Evolutionary conservation across 768 basidiomycete genomes (phyloP).

Genomic region (Pleurotus giganteus): DNA sequence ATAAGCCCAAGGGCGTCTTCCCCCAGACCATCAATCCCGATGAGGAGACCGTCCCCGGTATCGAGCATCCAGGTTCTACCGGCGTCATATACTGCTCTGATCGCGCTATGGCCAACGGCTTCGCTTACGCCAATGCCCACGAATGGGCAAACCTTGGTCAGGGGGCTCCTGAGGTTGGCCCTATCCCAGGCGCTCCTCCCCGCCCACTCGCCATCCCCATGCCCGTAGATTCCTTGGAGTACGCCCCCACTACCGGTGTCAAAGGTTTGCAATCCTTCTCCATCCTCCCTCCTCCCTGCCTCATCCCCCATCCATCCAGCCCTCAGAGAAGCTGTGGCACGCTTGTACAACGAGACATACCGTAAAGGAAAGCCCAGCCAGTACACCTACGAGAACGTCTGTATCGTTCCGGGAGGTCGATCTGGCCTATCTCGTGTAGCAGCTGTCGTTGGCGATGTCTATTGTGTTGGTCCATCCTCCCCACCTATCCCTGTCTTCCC

Average conservation of each 20-base stretch:
- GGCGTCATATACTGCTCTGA: slow-evolving; percentile 85
- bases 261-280: slow-evolving; percentile 52
- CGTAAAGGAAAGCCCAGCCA: slow-evolving; percentile 77
- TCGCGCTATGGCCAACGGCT: slow-evolving; percentile 94
- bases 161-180: slow-evolving; percentile 87
- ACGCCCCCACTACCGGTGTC: slow-evolving; percentile 91
- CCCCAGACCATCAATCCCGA: slow-evolving; percentile 77
- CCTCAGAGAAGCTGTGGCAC: slow-evolving; percentile 86
- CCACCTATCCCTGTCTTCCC: neutral
- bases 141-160: slow-evolving; percentile 92
- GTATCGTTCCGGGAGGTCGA: slow-evolving; percentile 93
- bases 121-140: slow-evolving; percentile 72
- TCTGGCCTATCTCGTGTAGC: slow-evolving; percentile 88
- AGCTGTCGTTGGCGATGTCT: slow-evolving; percentile 89
- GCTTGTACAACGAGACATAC: slow-evolving; percentile 87
- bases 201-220: slow-evolving; percentile 66
- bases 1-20: slow-evolving; percentile 59
- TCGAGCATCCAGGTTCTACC: slow-evolving; percentile 70
- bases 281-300: neutral
- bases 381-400: slow-evolving; percentile 91
- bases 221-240: slow-evolving; percentile 75
- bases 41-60: slow-evolving; percentile 89
- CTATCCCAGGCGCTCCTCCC: slow-evolving; percentile 69
- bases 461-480: slow-evolving; percentile 50
- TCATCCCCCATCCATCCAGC: slow-evolving; percentile 34